Evolutionary conservation across 805 yeast genomes (phyloP).

Genomic region (Metschnikowia henanensis): DNA sequence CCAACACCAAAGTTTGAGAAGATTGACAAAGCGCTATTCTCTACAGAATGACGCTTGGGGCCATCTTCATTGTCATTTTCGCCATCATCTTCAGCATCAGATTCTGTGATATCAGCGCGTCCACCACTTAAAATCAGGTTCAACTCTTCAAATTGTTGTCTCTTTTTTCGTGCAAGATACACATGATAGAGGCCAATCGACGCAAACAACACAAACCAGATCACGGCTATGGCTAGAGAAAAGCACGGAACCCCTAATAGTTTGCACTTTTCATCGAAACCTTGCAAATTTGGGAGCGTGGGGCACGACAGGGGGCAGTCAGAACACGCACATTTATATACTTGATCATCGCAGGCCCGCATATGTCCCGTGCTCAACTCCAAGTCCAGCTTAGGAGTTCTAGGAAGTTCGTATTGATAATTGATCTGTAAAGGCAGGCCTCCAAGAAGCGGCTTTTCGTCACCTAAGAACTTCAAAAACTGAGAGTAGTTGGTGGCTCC

Average conservation of each 20-base stretch:
- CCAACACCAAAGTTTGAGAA: not conserved
- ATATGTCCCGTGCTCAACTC: slow-evolving; percentile 29
- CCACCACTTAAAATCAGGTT: slow-evolving; percentile 1
- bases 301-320: slow-evolving; percentile 90
- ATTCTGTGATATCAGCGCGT: not conserved
- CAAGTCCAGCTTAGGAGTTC: slow-evolving; percentile 20
- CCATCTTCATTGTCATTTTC: not conserved
- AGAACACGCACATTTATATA: slow-evolving; percentile 82
- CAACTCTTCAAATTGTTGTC: slow-evolving; percentile 6
- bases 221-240: slow-evolving; percentile 57
- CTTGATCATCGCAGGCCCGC: slow-evolving; percentile 58
- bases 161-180: slow-evolving; percentile 23
- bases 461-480: slow-evolving; percentile 88
- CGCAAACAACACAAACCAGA: slow-evolving; percentile 43
- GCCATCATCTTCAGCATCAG: not conserved
- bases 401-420: slow-evolving; percentile 48
- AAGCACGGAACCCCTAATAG: slow-evolving; percentile 71
- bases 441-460: slow-evolving; percentile 89
- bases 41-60: not conserved
- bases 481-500: slow-evolving; percentile 76
- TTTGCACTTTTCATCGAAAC: slow-evolving; percentile 43
- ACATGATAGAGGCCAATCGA: slow-evolving; percentile 45
- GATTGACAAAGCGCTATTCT: not conserved
- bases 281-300: slow-evolving; percentile 46
- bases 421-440: slow-evolving; percentile 96